A percentile compares a stretch with the other conserved stretches of the same genome.
These are phyloP conservation scores for Arachnopeziza araneosa DNA, from an alignment of 2,329 filamentous ascomycete genomes.

Conservation along the genomic window DNA sequence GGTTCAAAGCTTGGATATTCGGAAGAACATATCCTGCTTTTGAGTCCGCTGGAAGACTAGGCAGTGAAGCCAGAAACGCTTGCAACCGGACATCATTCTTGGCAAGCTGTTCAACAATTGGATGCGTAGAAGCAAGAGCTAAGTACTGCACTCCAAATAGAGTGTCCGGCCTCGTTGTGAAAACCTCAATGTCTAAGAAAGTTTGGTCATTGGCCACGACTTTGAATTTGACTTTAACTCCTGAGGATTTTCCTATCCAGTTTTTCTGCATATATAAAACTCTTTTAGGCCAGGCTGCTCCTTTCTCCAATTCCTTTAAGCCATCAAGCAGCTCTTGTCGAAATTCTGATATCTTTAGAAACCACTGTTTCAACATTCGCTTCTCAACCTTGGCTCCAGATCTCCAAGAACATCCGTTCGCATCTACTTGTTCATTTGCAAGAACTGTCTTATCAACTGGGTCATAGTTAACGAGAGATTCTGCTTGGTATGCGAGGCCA, in stretches of 20 bases:
- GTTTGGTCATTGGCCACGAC: slow-evolving; percentile 36
- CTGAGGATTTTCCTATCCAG: slow-evolving; percentile 78
- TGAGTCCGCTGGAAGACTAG: slow-evolving; percentile 47
- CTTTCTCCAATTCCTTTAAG: slow-evolving; percentile 57
- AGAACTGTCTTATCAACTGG: slow-evolving; percentile 84
- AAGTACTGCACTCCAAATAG: slow-evolving; percentile 84
- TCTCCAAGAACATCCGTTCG: slow-evolving; percentile 79
- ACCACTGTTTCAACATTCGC: slow-evolving; percentile 79
- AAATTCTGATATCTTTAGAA: slow-evolving; percentile 76
- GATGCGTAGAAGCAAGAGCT: slow-evolving; percentile 69
- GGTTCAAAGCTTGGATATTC: slow-evolving; percentile 57
- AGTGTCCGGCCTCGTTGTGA: slow-evolving; percentile 81
- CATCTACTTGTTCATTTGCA: slow-evolving; percentile 90
- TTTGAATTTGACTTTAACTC: slow-evolving; percentile 67
- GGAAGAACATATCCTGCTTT: slow-evolving; percentile 65
- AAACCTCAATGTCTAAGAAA: slow-evolving; percentile 55
- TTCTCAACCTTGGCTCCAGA: slow-evolving; percentile 82
- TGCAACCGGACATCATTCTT: slow-evolving; percentile 55
- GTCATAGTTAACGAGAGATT: slow-evolving; percentile 85
- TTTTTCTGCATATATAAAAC: slow-evolving; percentile 80
- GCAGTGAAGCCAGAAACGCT: slow-evolving; percentile 61
- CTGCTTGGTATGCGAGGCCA: slow-evolving; percentile 75
- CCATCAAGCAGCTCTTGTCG: slow-evolving; percentile 67
- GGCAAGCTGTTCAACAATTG: slow-evolving; percentile 58
- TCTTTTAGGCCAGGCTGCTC: slow-evolving; percentile 72